These are phyloP conservation scores for Naganishia albida DNA, from an alignment of 1,284 basidiomycete genomes.

Conservation along the genomic window DNA sequence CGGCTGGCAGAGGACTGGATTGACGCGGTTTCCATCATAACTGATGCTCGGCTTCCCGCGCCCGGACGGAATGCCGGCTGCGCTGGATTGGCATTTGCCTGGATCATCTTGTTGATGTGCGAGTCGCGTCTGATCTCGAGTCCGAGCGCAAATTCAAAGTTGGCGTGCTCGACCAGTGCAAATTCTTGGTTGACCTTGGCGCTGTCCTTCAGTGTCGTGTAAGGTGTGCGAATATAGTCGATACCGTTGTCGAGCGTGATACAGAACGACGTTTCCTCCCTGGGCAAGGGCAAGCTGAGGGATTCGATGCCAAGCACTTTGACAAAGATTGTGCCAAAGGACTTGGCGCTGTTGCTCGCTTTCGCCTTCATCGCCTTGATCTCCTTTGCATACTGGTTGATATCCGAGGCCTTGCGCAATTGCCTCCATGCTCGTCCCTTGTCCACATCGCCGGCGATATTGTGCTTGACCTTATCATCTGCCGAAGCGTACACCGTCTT, in stretches of 20 bases:
- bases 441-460: constrained; percentile 75
- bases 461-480: constrained; percentile 70
- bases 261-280: constrained; percentile 71
- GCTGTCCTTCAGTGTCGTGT: constrained; percentile 64
- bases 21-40: constrained; percentile 16
- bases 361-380: constrained; percentile 75
- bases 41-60: constrained; percentile 36
- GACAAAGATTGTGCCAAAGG: constrained; percentile 90
- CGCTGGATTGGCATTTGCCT: constrained; percentile 56
- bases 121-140: constrained; percentile 79
- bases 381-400: constrained; percentile 91
- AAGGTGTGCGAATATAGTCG: constrained; percentile 91
- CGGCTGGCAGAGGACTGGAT: constrained; percentile 54
- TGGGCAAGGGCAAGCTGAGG: constrained; percentile 72
- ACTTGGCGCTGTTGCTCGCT: constrained; percentile 69
- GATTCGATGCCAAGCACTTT: constrained; percentile 79
- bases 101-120: constrained; percentile 73
- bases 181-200: constrained; percentile 87
- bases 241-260: constrained; percentile 95
- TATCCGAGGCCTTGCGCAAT: constrained; percentile 85
- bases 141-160: constrained; percentile 84
- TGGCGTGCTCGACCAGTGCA: constrained; percentile 71
- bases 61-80: constrained; percentile 46
- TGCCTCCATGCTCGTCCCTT: constrained; percentile 82
- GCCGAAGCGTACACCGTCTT: constrained; percentile 78